Base-by-base conservation (phyloP, 352 stramenopile species). In the Phytopythium aichiense region DNA sequence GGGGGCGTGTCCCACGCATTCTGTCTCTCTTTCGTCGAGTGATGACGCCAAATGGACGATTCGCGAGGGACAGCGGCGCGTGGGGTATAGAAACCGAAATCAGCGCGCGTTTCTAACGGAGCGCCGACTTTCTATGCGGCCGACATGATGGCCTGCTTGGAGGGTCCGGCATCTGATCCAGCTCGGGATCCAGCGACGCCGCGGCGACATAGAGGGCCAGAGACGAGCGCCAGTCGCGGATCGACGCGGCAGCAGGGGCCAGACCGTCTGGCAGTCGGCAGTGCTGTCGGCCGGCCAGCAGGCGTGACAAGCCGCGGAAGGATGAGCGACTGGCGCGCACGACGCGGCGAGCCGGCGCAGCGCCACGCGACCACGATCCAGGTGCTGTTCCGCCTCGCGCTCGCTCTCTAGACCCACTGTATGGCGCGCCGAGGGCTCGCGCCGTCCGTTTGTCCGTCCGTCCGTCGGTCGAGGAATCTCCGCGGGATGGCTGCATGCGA, bases 311-410 rank as follows among this genome's bases (percentile, higher is more conserved):
- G 48, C 5, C 25, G 48, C 13, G 5, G 25, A 8, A 12, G 28
- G 16, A 54, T 54, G 48, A 0, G 46, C 46, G 25, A 15, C 6
- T 53, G 9, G 46, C 23, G 12, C 5, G 9, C 4, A 35, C 48
- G n/a, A 54, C 48, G 25, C 48, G 56, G 25, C 54, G 35, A 45
- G 22, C 63, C 46, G 64, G 37, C 53, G 46, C 58, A 68, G 35
- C 64, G 67, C 64, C 65, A 66, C 43, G 68, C 65, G 46, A 66
- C 58, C 23, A 30, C 23, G 45, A 72, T 74, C 35, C 68, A 74
- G 65, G 68, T 66, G 11, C n/a, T 18, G 28, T 31, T 31, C 28
- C 28, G 28, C 28, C 20, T 45, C 35, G 35, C 40, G 45, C 42
- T 49, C 42, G 18, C 20, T 25, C 18, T 49, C 22, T 49, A n/a